Percentiles rank a stretch among this genome's conserved stretches.
Conservation (phyloP, 768 basidiomycete genomes). For the Naganishia friedmannii region DNA sequence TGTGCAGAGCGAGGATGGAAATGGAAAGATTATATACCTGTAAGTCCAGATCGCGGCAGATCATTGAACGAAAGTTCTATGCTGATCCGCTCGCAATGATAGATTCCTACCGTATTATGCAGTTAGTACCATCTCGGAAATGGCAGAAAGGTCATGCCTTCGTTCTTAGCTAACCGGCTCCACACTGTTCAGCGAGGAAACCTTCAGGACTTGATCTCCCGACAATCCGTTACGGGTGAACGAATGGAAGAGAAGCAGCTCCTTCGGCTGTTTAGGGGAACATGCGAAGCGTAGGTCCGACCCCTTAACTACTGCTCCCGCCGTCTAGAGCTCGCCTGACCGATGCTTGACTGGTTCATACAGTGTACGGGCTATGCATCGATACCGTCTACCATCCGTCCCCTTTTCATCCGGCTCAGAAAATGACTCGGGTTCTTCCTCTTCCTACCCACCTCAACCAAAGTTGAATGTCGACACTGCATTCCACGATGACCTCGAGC, state of each 20-base stretch:
- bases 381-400: constrained; percentile 63
- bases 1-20: constrained; percentile 77
- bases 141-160: not conserved
- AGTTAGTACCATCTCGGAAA: constrained; percentile 56
- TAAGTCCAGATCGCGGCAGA: constrained; percentile 25
- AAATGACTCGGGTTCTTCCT: constrained; percentile 21
- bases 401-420: constrained; percentile 46
- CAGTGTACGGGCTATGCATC: constrained; percentile 84
- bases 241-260: constrained; percentile 85
- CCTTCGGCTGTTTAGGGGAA: constrained; percentile 84
- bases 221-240: constrained; percentile 74
- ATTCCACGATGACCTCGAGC: constrained; percentile 14
- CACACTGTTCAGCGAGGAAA: constrained; percentile 67
- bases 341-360: not conserved
- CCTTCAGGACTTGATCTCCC: constrained; percentile 89
- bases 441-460: constrained; percentile 38
- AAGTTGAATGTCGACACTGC: constrained; percentile 21
- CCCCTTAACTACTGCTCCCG: not conserved
- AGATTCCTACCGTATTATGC: constrained; percentile 86
- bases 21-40: constrained; percentile 91
- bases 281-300: constrained; percentile 69
- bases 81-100: constrained; percentile 3
- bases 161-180: too few species aligned
- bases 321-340: not conserved
- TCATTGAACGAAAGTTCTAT: not conserved